Percentiles rank a stretch among this genome's conserved stretches.
Conservation (phyloP, 2,329 filamentous ascomycete genomes). For the Claviceps spartinae region DNA sequence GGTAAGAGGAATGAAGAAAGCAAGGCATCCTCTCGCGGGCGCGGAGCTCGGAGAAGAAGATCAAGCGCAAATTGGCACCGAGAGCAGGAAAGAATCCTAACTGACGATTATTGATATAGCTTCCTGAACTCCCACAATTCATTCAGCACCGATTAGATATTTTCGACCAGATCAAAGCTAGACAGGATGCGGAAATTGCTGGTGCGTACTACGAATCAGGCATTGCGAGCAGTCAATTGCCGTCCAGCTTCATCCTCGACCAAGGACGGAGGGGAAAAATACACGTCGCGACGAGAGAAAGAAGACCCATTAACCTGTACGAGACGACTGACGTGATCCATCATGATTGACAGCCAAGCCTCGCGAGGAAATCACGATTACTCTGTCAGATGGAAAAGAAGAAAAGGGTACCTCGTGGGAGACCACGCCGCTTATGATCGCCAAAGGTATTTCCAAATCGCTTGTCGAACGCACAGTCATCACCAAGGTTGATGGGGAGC, state of each 20-base stretch:
- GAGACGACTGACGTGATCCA: neutral
- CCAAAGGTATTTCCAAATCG: slow-evolving; percentile 70
- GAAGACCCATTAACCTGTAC: neutral
- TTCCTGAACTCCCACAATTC: slow-evolving; percentile 51
- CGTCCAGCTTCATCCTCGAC: neutral
- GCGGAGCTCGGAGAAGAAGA: neutral
- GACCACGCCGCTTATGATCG: slow-evolving; percentile 72
- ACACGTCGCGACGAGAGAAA: neutral
- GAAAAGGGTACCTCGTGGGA: slow-evolving; percentile 75
- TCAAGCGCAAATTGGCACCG: neutral
- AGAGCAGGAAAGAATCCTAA: slow-evolving; percentile 12
- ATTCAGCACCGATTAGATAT: slow-evolving; percentile 72
- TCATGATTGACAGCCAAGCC: slow-evolving; percentile 41
- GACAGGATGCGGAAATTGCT: slow-evolving; percentile 61
- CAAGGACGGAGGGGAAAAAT: neutral
- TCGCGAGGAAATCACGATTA: slow-evolving; percentile 60
- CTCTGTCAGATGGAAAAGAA: slow-evolving; percentile 57
- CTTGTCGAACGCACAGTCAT: slow-evolving; percentile 78
- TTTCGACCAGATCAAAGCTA: slow-evolving; percentile 79
- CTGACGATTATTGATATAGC: slow-evolving; percentile 10
- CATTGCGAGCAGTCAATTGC: neutral
- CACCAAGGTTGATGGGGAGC: slow-evolving; percentile 64
- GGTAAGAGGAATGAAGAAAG: slow-evolving; percentile 16
- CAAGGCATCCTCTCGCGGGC: neutral
- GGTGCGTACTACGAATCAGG: slow-evolving; percentile 16